Evolutionary conservation across 2,329 filamentous ascomycete species (phyloP), one percentile per base, ranked within the genome.

Genomic region (Xylaria sp.): DNA sequence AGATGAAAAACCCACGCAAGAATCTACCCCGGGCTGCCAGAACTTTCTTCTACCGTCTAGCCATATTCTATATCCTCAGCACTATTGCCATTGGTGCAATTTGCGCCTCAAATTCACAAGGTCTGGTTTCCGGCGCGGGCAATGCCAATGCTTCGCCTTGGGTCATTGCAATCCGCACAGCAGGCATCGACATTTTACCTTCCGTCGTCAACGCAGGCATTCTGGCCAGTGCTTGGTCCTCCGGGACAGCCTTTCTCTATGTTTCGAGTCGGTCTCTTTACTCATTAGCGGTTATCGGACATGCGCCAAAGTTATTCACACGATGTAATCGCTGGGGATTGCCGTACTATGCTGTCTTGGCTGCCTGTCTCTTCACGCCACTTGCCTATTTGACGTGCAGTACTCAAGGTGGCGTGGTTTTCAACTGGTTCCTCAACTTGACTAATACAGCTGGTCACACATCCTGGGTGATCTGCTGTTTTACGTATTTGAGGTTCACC

Each of bases 161-260:
- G 77, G 90, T 88, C 33, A 82, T 90, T 51, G 88, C 90, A 54
- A 90, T 90, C 73, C 81, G 85, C 63, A 78, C 83, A 74, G 84
- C 84, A 1, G 88, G 89, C 9, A 84, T 85, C 27, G 80, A 78
- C 42, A 82, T 84, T 1, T 84, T 85, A 0, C 85, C 85, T 3
- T 85, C 82, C 61, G 86, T 89, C 73, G 87, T 89, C 74, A 89
- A 89, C 71, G 86, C 86, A 1, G 86, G 88, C 33, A 85, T 89
- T 63, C 80, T 89, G 77, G 89, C 86, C 1, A 85, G 82, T 20
- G 85, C 87, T 45, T 81, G 88, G 61, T 86, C 84, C 4, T 86
- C 87, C 0, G 86, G 84, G 5, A 89, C 89, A 71, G 85, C 87
- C 63, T 86, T 84, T 17, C 77, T 89, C 0, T 89, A 87, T 71